phyloP scores from a whole-genome alignment of 495 filamentous ascomycete species.

The Neurospora intermedia region DNA sequence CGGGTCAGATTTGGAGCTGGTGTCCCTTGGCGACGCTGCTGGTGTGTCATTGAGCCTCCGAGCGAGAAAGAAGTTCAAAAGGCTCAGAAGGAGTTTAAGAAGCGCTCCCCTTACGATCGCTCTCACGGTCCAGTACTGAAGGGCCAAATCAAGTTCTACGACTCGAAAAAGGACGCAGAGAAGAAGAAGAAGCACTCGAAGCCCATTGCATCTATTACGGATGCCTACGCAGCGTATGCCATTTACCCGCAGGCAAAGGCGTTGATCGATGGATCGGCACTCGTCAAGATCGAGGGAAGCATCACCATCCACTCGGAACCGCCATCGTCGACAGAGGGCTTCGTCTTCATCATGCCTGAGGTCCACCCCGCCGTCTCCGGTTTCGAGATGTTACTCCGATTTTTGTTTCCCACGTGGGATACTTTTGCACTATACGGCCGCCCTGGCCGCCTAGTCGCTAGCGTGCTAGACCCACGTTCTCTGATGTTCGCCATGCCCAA shows the following conservation, averaged over 20 bases:
- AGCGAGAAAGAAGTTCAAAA: constrained; percentile 86
- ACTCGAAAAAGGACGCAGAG: constrained; percentile 54
- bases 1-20: constrained; percentile 92
- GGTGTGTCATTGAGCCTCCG: constrained; percentile 87
- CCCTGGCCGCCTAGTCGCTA: constrained; percentile 76
- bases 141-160: constrained; percentile 90
- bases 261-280: constrained; percentile 84
- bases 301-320: constrained; percentile 74
- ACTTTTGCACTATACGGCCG: constrained; percentile 88
- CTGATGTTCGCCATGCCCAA: constrained; percentile 98
- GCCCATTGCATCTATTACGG: constrained; percentile 82
- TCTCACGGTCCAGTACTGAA: constrained; percentile 52
- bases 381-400: constrained; percentile 94
- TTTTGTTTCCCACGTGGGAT: constrained; percentile 89
- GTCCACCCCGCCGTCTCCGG: constrained; percentile 80
- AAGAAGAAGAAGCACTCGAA: constrained; percentile 76
- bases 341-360: constrained; percentile 97
- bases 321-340: constrained; percentile 70
- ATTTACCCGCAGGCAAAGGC: constrained; percentile 92
- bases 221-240: constrained; percentile 86
- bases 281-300: constrained; percentile 87
- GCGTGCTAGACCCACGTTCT: constrained; percentile 72
- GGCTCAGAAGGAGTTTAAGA: constrained; percentile 72
- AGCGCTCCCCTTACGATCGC: constrained; percentile 73
- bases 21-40: constrained; percentile 92